Evolutionary conservation across 2,329 filamentous ascomycete species (phyloP).

Genomic region (Ceratocystis eucalypticola): DNA sequence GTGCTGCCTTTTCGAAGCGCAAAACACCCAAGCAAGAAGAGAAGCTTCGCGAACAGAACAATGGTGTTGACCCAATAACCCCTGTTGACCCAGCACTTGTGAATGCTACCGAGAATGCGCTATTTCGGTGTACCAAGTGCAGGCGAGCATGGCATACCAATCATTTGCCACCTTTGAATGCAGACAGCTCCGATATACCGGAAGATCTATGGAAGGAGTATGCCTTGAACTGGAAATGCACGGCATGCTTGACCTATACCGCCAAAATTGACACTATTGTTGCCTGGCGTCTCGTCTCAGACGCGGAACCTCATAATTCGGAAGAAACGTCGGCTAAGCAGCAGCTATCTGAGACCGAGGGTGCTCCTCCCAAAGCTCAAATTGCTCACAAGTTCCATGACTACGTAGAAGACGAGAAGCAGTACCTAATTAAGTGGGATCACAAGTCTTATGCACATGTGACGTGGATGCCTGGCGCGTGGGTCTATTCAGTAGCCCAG

Average conservation of each 20-base stretch:
- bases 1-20: constrained; percentile 57
- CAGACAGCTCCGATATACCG: constrained; percentile 34
- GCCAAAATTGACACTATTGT: constrained; percentile 65
- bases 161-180: constrained; percentile 51
- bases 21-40: constrained; percentile 72
- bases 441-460: constrained; percentile 67
- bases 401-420: constrained; percentile 50
- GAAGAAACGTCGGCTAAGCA: constrained; percentile 19
- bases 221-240: constrained; percentile 61
- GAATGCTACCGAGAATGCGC: constrained; percentile 60
- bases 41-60: constrained; percentile 64
- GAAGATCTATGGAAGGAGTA: constrained; percentile 57
- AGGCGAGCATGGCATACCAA: constrained; percentile 70
- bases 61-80: constrained; percentile 62
- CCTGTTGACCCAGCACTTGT: constrained; percentile 48
- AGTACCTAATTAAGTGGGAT: constrained; percentile 87
- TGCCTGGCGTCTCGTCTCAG: constrained; percentile 61
- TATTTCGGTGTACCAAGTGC: constrained; percentile 73
- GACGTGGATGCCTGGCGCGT: constrained; percentile 76
- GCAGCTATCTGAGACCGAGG: not conserved
- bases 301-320: constrained; percentile 8
- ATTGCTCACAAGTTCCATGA: constrained; percentile 30
- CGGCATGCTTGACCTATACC: constrained; percentile 53
- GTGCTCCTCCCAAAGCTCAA: not conserved
- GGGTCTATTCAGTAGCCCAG: constrained; percentile 61